These are phyloP conservation scores for Boletus vermiculosoides DNA, from an alignment of 768 basidiomycete species.

Conservation along the genomic window DNA sequence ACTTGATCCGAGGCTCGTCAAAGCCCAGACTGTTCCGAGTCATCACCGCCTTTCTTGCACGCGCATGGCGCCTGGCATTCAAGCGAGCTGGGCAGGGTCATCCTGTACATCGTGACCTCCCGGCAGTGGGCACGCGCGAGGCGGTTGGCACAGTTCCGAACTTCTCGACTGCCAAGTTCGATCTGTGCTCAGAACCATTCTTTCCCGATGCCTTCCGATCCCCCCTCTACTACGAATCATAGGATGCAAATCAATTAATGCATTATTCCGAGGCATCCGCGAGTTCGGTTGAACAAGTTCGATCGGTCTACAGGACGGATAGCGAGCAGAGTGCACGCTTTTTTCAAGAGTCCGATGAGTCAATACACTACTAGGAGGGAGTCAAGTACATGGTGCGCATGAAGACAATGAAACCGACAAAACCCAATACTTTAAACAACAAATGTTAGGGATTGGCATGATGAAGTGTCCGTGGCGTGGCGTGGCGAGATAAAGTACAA, in stretches of 20 bases:
- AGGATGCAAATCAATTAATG: no score
- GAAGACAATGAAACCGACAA: slow-evolving; percentile 5
- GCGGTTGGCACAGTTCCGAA: background rate
- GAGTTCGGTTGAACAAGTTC: background rate
- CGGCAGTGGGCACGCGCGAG: background rate
- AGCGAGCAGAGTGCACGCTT: background rate
- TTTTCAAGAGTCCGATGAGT: background rate
- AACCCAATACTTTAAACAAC: slow-evolving; percentile 4
- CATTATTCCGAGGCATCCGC: background rate
- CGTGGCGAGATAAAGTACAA: slow-evolving; percentile 11
- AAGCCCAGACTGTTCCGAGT: no score
- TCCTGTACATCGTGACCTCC: no score
- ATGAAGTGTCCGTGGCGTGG: slow-evolving; percentile 10
- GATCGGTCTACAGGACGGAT: background rate
- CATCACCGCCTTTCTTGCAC: background rate
- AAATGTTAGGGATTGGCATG: slow-evolving; percentile 11
- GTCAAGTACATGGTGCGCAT: slow-evolving; percentile 1
- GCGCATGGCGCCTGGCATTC: background rate
- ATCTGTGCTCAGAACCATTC: background rate
- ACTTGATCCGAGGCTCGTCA: background rate
- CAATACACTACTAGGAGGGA: background rate
- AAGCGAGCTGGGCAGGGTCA: background rate
- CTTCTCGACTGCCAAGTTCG: background rate
- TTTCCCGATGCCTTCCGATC: no score
- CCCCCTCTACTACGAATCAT: no score